Conservation (phyloP, 148 eudicot species). For the Hydrangea macrophylla region DNA sequence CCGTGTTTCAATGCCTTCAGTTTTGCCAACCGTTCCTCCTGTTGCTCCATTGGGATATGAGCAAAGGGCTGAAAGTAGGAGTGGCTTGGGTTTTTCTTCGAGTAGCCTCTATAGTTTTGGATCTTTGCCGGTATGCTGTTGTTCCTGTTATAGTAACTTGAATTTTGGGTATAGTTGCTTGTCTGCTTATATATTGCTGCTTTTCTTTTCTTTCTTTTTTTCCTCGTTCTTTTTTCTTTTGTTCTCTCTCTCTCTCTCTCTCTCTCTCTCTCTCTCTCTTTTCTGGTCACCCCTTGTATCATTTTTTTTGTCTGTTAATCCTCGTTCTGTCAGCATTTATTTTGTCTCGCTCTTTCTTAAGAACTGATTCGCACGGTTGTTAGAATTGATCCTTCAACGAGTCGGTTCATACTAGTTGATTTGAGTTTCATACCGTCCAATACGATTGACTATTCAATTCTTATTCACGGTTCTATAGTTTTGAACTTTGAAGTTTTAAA, state of each 20-base stretch:
- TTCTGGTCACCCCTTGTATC: not conserved
- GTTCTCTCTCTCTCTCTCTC: not conserved
- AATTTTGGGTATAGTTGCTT: not conserved
- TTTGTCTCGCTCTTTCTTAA: not conserved
- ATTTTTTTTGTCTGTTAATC: not conserved
- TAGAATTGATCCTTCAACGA: too few species aligned
- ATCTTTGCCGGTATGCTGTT: slow-evolving; percentile 59
- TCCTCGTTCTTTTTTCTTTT: not conserved
- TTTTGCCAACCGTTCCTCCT: slow-evolving; percentile 44
- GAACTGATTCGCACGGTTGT: too few species aligned
- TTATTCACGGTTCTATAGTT: too few species aligned
- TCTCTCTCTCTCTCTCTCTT: not conserved
- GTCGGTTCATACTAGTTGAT: too few species aligned
- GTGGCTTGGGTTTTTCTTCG: slow-evolving; percentile 48
- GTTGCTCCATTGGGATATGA: slow-evolving; percentile 58
- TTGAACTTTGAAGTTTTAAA: too few species aligned
- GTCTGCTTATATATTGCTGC: not conserved
- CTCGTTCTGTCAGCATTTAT: not conserved
- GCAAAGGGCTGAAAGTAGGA: slow-evolving; percentile 57
- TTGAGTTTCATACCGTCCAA: too few species aligned
- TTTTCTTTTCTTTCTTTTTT: not conserved
- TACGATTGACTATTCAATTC: too few species aligned
- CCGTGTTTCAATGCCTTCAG: slow-evolving; percentile 55
- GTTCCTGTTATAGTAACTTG: not conserved
- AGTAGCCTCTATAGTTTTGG: slow-evolving; percentile 59